A percentile compares a stretch with the other conserved stretches of the same genome.
These are phyloP conservation scores for Rhazya stricta DNA, from an alignment of 257 asterid species.

Conservation along the genomic window DNA sequence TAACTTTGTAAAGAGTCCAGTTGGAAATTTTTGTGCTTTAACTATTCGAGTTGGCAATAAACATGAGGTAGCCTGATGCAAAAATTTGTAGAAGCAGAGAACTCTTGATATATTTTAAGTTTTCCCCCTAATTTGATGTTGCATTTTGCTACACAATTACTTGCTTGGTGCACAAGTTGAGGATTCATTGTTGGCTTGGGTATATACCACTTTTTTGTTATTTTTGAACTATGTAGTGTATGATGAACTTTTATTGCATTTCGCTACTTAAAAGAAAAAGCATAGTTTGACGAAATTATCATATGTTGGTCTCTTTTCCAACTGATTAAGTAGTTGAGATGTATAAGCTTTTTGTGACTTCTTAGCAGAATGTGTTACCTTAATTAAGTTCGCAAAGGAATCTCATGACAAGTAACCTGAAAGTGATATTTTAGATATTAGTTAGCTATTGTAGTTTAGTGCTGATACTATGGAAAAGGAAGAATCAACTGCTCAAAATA, in stretches of 20 bases:
- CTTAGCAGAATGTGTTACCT: slow-evolving; percentile 2
- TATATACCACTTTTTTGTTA: not conserved
- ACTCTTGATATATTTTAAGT: not conserved
- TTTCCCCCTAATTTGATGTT: not conserved
- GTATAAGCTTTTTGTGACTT: not conserved
- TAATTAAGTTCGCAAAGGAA: not conserved
- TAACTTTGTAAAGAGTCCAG: not conserved
- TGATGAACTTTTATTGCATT: not conserved
- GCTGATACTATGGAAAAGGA: slow-evolving; percentile 32
- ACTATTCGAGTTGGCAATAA: not conserved
- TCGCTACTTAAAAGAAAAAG: not conserved
- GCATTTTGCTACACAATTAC: not conserved
- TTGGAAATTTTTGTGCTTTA: not conserved
- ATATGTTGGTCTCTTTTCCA: not conserved
- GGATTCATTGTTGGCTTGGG: not conserved
- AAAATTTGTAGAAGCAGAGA: not conserved
- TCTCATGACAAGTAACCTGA: slow-evolving; percentile 7
- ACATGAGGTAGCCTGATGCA: not conserved
- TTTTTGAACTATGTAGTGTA: not conserved
- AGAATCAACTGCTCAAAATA: slow-evolving; percentile 20
- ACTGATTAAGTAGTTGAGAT: not conserved
- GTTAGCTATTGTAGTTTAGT: slow-evolving; percentile 7
- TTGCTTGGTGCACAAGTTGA: not conserved
- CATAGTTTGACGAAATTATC: not conserved
- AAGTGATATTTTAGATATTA: slow-evolving; percentile 4